Conservation (phyloP, 1,284 basidiomycete genomes). For the Rhodotorula sp. region DNA sequence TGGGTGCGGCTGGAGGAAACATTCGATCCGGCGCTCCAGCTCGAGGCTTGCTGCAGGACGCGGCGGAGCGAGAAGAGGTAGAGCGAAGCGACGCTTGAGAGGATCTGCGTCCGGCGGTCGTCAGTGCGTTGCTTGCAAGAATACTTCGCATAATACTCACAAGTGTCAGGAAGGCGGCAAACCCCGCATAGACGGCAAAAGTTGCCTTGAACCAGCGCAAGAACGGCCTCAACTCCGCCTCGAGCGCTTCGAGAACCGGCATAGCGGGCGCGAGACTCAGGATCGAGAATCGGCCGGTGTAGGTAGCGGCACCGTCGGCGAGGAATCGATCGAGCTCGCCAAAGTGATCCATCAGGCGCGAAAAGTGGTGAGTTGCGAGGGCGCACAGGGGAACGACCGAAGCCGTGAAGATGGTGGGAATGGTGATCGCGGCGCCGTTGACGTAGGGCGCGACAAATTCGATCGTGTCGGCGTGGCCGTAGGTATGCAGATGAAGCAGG, state of each 20-base stretch:
- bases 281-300: neutral
- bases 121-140: neutral
- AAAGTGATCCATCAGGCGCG: neutral
- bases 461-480: neutral
- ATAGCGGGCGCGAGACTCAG: neutral
- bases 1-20: too few species aligned
- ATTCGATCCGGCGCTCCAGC: neutral
- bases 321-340: neutral
- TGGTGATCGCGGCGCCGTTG: slow-evolving; percentile 2
- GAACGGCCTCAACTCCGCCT: too few species aligned
- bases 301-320: neutral
- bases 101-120: neutral
- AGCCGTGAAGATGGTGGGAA: neutral
- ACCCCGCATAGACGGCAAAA: neutral
- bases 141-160: neutral
- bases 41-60: neutral
- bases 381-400: slow-evolving; percentile 1
- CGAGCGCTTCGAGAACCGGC: neutral
- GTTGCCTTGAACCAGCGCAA: too few species aligned
- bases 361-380: neutral
- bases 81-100: neutral
- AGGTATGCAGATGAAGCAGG: slow-evolving; percentile 4
- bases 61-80: slow-evolving; percentile 9
- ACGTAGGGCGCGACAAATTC: neutral
- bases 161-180: neutral